These are phyloP conservation scores for Mycena vitilis DNA, from an alignment of 768 basidiomycete species.

Conservation along the genomic window DNA sequence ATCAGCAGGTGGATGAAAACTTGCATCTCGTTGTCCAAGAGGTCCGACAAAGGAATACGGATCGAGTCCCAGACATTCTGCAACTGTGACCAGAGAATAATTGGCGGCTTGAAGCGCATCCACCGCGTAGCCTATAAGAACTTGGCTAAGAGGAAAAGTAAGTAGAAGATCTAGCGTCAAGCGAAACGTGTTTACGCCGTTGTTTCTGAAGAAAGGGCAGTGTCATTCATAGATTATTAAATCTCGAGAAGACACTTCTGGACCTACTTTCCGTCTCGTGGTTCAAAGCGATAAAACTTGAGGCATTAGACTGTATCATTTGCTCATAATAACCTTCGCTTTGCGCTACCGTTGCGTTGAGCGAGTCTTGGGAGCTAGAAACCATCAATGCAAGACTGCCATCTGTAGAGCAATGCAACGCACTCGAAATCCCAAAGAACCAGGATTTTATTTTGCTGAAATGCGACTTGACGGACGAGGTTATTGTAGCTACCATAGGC, in stretches of 20 bases:
- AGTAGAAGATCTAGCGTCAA: not conserved
- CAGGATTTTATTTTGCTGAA: slow-evolving; percentile 30
- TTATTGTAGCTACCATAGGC: slow-evolving; percentile 37
- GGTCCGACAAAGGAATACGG: slow-evolving; percentile 7
- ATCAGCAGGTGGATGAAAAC: not conserved
- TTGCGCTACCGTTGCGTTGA: slow-evolving; percentile 48
- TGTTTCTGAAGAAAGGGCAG: slow-evolving; percentile 11
- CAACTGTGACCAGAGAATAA: slow-evolving; percentile 41
- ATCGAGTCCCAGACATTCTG: slow-evolving; percentile 39
- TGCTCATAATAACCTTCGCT: slow-evolving; percentile 49
- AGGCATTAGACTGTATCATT: slow-evolving; percentile 39
- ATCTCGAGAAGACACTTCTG: not conserved
- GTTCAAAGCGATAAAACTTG: slow-evolving; percentile 52
- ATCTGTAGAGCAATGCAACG: not conserved
- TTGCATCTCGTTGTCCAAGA: slow-evolving; percentile 19
- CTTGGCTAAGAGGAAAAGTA: not conserved
- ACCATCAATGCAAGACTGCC: not conserved
- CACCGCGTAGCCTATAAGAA: slow-evolving; percentile 33
- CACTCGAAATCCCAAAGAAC: slow-evolving; percentile 52
- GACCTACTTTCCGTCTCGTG: slow-evolving; percentile 28
- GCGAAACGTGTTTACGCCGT: slow-evolving; percentile 13
- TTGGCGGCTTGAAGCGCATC: slow-evolving; percentile 35
- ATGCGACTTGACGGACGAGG: slow-evolving; percentile 31
- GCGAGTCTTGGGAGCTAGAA: slow-evolving; percentile 52
- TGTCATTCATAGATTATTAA: not conserved